Base-by-base conservation (phyloP, 495 filamentous ascomycete genomes). In the Neurospora sp. region DNA sequence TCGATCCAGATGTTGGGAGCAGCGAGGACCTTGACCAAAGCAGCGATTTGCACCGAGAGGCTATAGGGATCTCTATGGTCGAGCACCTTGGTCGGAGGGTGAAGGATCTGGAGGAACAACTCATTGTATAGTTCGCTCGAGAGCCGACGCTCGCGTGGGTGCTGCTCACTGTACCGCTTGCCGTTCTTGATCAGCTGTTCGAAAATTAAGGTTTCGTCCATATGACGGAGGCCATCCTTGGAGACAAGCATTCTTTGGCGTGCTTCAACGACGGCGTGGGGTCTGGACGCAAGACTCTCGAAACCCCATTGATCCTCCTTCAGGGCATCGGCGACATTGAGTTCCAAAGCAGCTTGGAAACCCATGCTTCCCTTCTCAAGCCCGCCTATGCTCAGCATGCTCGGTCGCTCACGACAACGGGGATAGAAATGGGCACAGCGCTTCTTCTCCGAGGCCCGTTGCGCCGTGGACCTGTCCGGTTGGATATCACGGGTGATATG, bases 361-460 rank as follows among this genome's bases (percentile, higher is more conserved):
- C 92, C 92, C 35, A 93, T 80, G 41, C 91, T 91, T 5, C 92
- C 92, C 47, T 89, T 88, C 77, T 95, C 92, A 47, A 87, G 82
- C 61, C 91, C 89, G 71, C 90, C 89, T 80, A 88, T 89, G 76
- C 89, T 90, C 61, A 94, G 83, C 92, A 94, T 95, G 79, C 87
- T 92, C 7, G 92, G 92, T 3, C 91, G 77, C 73, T 86, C 85
- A 81, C 87, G 76, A 85, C 86, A 81, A 77, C 88, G 73, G 80
- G 84, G 80, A 82, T 89, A 80, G 85, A 92, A 78, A 82, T 89
- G 78, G 78, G 88, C 82, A 76, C 82, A 81, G n/a, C 83, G 79
- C 76, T 82, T 85, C 71, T 71, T 78, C 61, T 80, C 84, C 18
- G 76, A 75, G 35, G 77, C 74, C 53, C 76, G 71, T 70, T 75